Evolutionary conservation across 2,329 filamentous ascomycete genomes (phyloP), one percentile per base, ranked within the genome.

Genomic region (Mariannaea sp.): DNA sequence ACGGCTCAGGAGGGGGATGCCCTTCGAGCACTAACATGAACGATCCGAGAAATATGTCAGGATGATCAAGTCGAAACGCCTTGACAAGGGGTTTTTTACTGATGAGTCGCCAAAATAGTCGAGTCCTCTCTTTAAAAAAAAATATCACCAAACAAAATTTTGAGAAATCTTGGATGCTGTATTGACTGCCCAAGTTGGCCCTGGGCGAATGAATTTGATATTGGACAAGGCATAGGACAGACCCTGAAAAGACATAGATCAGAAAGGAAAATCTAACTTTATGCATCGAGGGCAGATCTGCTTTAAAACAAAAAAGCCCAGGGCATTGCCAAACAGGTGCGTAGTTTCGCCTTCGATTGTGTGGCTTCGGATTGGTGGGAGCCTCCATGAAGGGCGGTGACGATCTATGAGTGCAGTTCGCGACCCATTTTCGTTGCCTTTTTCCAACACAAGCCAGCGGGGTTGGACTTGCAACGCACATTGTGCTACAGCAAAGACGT

Each of bases 351-450:
- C 39, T 46, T 13, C 17, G 35, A 24, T 26, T 16, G 27, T 9
- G 46, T 19, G 17, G 42, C 39, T 13, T 41, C 42, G 36, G 27
- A 48, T 47, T 51, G 38, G 32, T 14, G 6, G 9, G 39, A 55
- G 47, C 55, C 52, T 57, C 55, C 32, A 24, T n/a, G 30, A 24
- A n/a, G 36, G 47, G 35, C 49, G 26, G 32, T 33, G 26, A 39
- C 36, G 19, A 16, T 17, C 27, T 13, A 30, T 16, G 17, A 32
- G 33, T 16, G 36, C 14, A 40, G 40, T 52, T 36, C 48, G 46
- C 48, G 44, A 14, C 16, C 47, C 43, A 53, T 49, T 39, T 10
- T 26, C 26, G 26, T 30, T 13, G 17, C 17, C 36, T 41, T 39
- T 46, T 16, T 19, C n/a, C 29, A 16, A 9, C n/a, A n/a, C n/a